A percentile compares a stretch with the other conserved stretches of the same genome.
phyloP scores from a whole-genome alignment of 2,329 filamentous ascomycete species.

The Trichophyton rubrum region DNA sequence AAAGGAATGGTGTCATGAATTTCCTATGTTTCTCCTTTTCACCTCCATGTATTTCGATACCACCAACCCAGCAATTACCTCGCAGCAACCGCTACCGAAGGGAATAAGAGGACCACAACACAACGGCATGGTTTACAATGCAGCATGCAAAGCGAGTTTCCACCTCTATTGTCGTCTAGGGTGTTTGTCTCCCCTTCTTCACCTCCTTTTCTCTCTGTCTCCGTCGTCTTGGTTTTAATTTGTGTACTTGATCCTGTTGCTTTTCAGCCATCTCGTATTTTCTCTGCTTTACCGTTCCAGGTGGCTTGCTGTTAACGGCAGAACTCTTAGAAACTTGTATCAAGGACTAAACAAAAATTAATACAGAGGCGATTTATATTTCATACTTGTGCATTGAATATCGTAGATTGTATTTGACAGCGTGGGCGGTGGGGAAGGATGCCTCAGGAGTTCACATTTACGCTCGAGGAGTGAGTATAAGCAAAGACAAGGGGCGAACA shows the following conservation, averaged over 20 bases:
- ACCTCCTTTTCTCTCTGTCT: too few species aligned
- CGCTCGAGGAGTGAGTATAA: too few species aligned
- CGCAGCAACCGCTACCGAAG: too few species aligned
- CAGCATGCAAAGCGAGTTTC: not conserved
- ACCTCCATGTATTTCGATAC: not conserved
- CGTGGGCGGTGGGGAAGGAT: too few species aligned
- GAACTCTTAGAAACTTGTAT: not conserved
- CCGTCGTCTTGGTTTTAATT: not conserved
- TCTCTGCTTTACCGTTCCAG: not conserved
- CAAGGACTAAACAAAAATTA: not conserved
- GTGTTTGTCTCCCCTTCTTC: not conserved
- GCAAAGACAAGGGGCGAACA: not conserved
- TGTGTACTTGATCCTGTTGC: not conserved
- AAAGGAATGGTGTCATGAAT: conserved; percentile 6
- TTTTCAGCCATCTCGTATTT: not conserved
- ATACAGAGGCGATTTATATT: conserved; percentile 1
- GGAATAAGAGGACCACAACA: not conserved
- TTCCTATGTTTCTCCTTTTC: not conserved
- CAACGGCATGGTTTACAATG: not conserved
- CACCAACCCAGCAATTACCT: not conserved
- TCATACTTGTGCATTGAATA: not conserved
- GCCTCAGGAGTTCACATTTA: too few species aligned
- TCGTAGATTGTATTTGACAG: too few species aligned
- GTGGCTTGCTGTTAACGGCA: not conserved
- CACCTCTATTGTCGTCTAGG: not conserved